phyloP scores from a whole-genome alignment of 331 rosid species.

The Pyrus hybrid region DNA sequence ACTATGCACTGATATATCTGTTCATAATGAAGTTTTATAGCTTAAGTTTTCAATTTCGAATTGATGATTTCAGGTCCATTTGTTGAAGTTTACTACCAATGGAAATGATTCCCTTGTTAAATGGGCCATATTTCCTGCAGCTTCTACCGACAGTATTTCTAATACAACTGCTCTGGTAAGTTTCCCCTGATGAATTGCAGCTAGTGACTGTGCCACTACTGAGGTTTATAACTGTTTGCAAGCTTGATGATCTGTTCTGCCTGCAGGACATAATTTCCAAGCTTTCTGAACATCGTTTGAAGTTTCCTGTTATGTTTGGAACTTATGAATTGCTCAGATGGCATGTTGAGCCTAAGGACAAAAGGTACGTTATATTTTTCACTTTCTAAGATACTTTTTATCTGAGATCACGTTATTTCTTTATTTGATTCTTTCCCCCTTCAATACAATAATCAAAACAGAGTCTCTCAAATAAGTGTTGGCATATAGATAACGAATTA shows the following conservation, averaged over 20 bases:
- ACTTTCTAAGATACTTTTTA: background rate
- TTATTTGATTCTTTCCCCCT: background rate
- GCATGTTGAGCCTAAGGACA: constrained; percentile 39
- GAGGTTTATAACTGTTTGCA: constrained; percentile 2
- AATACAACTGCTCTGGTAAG: constrained; percentile 62
- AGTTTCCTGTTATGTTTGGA: constrained; percentile 64
- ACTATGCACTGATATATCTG: background rate
- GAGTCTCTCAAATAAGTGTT: background rate
- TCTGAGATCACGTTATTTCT: background rate
- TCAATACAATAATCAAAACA: background rate
- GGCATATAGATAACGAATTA: background rate
- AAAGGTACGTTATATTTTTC: constrained; percentile 38
- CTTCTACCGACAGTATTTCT: constrained; percentile 47
- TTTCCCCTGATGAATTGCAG: constrained; percentile 7
- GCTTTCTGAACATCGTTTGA: constrained; percentile 56
- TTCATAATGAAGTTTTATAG: constrained; percentile 2
- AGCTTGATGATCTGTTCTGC: constrained; percentile 25
- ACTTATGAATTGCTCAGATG: constrained; percentile 59
- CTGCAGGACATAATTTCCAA: constrained; percentile 57
- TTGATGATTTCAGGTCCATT: constrained; percentile 49
- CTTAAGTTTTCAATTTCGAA: constrained; percentile 8
- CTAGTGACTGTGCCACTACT: background rate
- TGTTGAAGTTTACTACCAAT: constrained; percentile 36
- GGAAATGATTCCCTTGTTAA: constrained; percentile 56
- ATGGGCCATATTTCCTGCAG: constrained; percentile 60